phyloP scores from a whole-genome alignment of 2,329 filamentous ascomycete genomes.

The Epichloe sp. region DNA sequence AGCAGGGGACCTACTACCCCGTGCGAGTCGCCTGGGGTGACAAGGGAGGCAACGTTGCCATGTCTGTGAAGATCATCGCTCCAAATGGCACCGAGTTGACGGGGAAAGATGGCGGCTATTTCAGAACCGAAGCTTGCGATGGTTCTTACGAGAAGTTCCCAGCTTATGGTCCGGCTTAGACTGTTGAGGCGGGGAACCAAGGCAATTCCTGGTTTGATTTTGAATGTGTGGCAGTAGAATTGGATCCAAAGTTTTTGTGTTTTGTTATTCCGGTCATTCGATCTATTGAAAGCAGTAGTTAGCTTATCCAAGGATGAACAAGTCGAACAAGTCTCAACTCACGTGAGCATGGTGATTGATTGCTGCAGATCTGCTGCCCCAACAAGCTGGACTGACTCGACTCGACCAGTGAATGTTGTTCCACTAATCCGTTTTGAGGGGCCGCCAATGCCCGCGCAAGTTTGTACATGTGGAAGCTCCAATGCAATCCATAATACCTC shows the following conservation, averaged over 20 bases:
- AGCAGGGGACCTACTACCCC: conserved; percentile 7
- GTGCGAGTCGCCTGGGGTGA: conserved; percentile 6
- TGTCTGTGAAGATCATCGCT: conserved; percentile 7
- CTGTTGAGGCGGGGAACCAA: background rate
- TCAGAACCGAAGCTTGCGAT: conserved; percentile 7
- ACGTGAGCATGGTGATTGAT: too few species aligned
- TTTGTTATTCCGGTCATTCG: too few species aligned
- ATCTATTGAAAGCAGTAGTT: too few species aligned
- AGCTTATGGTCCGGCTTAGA: conserved; percentile 4
- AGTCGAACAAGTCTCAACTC: too few species aligned
- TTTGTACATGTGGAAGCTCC: background rate
- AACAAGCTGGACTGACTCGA: background rate
- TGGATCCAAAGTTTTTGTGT: too few species aligned
- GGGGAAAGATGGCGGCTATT: conserved; percentile 6
- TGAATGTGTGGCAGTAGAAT: too few species aligned
- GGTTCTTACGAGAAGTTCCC: conserved; percentile 7
- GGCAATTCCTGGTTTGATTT: too few species aligned
- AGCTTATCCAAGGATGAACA: too few species aligned
- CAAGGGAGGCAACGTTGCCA: conserved; percentile 6
- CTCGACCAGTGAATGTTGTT: too few species aligned
- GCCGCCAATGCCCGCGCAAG: background rate
- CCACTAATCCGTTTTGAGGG: background rate
- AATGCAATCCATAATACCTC: background rate
- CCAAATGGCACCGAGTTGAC: conserved; percentile 7
- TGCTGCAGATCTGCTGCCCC: too few species aligned